phyloP scores from a whole-genome alignment of 495 filamentous ascomycete species.

The Xylaria telfairii region DNA sequence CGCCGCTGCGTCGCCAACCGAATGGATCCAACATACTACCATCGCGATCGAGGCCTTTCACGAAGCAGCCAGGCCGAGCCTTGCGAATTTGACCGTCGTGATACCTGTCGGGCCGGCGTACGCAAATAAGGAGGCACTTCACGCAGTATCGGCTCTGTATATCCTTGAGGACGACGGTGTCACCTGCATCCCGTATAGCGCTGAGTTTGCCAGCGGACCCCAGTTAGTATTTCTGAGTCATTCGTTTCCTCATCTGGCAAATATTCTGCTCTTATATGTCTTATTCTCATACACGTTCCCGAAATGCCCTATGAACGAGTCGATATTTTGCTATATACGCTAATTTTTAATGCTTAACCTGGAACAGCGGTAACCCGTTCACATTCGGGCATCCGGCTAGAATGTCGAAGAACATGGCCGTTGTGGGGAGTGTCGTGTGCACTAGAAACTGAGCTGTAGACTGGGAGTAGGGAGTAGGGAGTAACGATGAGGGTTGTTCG shows the following conservation, averaged over 20 bases:
- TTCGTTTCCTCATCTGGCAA: background rate
- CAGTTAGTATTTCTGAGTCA: background rate
- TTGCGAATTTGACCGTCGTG: background rate
- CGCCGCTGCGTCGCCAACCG: background rate
- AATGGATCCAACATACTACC: too few relatives aligned
- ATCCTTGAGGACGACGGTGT: background rate
- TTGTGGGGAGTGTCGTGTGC: background rate
- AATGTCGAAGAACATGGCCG: background rate
- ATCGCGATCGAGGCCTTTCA: constrained; percentile 4
- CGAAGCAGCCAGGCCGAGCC: background rate
- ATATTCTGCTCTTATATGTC: background rate
- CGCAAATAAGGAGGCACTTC: background rate
- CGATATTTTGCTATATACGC: background rate
- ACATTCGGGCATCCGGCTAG: constrained; percentile 1
- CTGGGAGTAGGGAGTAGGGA: background rate
- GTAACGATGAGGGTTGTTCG: background rate
- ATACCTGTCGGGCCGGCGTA: background rate
- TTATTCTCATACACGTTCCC: background rate
- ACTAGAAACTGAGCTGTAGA: background rate
- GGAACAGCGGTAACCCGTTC: background rate
- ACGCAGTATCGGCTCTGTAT: constrained; percentile 1
- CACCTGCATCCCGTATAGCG: background rate
- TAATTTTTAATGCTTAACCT: background rate
- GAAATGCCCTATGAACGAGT: background rate
- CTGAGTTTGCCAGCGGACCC: background rate